Conservation (phyloP, 2,329 filamentous ascomycete species). For the Phoma sp. region DNA sequence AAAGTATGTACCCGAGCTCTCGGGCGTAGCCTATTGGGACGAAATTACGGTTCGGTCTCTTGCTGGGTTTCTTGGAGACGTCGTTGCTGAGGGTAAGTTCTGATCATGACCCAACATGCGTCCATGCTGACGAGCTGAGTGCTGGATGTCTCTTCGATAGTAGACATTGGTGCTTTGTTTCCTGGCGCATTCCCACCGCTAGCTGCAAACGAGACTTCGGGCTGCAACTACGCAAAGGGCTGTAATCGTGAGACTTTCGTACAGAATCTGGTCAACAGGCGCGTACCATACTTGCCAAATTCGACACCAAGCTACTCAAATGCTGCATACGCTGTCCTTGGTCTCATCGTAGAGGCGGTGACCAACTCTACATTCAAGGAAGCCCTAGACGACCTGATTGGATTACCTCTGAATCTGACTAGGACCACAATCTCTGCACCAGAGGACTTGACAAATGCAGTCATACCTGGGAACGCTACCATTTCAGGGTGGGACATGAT, state of each 20-base stretch:
- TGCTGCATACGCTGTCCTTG: neutral
- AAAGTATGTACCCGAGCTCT: constrained; percentile 36
- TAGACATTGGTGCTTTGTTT: constrained; percentile 8
- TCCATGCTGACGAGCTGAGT: neutral
- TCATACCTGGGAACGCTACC: constrained; percentile 13
- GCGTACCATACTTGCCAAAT: constrained; percentile 31
- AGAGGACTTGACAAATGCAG: neutral
- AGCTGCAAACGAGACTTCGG: constrained; percentile 7
- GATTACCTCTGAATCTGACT: constrained; percentile 52
- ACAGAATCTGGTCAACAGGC: neutral
- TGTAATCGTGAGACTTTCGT: constrained; percentile 16
- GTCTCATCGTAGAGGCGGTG: constrained; percentile 42
- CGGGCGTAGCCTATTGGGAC: constrained; percentile 36
- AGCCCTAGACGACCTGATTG: constrained; percentile 50
- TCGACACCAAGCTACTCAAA: neutral
- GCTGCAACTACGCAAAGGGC: constrained; percentile 5
- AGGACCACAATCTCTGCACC: constrained; percentile 47
- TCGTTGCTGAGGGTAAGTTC: constrained; percentile 32
- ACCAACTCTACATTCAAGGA: constrained; percentile 51
- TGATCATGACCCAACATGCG: neutral
- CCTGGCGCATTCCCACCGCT: constrained; percentile 12
- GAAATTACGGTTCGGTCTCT: constrained; percentile 43
- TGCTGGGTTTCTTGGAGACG: constrained; percentile 40
- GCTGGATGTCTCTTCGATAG: neutral
- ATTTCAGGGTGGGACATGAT: constrained; percentile 6